Base-by-base conservation (phyloP, 306 rosid species). In the Cotoneaster glaucophyllus region DNA sequence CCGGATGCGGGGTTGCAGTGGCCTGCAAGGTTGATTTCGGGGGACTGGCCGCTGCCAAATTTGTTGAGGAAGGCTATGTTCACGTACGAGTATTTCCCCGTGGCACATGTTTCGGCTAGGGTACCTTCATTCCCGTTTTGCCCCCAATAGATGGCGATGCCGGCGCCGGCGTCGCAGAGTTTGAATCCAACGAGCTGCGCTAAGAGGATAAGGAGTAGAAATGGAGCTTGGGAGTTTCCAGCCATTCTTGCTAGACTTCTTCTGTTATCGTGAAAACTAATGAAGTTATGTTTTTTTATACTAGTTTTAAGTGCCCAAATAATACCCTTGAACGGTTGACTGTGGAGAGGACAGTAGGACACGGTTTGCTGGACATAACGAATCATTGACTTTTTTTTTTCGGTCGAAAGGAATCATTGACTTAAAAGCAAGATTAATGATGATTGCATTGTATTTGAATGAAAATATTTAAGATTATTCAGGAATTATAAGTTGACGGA, bases 101-200 rank as follows among this genome's bases (percentile, higher is more conserved):
- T 87, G 73, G 88, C 87, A 6, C 98, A 93, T 17, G 98, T 84
- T 45, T 88, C 82, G 0, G 85, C 66, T 7, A 93, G 74, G n/a
- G 90, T 89, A 0, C 96, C 92, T 77, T 90, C 96, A 54, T 79
- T 72, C 11, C 86, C 87, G 31, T 79, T 85, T 84, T 93, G 93
- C 69, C 96, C 96, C 93, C 96, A 90, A 50, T 93, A 93, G 66
- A 88, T 72, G n/a, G 93, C 90, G 32, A 90, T 82, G 70, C 86
- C 89, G 41, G 41, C 41, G 2, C 88, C 88, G 0, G 78, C 82
- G 2, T 73, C 19, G 26, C 90, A 80, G 82, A 74, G 32, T 73
- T 69, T 14, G 34, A 82, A 32, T 1, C 71, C 64, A 57, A 69
- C 15, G 2, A 78, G 32, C 22, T 67, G 18, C 15, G 85, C 63